These are phyloP conservation scores for Shiraia bambusicola DNA, from an alignment of 2,329 filamentous ascomycete species.

Conservation along the genomic window DNA sequence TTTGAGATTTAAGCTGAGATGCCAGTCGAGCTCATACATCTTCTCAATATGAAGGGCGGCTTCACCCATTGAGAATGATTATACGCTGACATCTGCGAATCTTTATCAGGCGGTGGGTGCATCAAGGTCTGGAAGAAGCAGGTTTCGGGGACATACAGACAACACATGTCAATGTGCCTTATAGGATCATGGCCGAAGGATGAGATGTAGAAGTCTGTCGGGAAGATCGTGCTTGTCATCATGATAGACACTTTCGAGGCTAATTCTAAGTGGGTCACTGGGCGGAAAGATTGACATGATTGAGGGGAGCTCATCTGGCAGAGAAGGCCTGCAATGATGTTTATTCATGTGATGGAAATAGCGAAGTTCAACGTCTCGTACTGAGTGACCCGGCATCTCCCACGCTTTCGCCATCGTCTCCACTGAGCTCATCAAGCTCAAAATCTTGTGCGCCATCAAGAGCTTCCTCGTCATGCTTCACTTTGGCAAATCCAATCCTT, in stretches of 20 bases:
- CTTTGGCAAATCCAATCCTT: constrained; percentile 37
- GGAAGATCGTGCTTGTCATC: constrained; percentile 38
- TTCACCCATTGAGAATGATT: constrained; percentile 51
- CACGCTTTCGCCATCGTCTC: constrained; percentile 27
- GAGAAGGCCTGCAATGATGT: too few relatives aligned
- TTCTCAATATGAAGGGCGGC: constrained; percentile 51
- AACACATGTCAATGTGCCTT: constrained; percentile 42
- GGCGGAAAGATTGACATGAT: too few relatives aligned
- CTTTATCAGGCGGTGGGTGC: constrained; percentile 49
- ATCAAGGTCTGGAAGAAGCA: constrained; percentile 50
- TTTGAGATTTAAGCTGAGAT: constrained; percentile 53
- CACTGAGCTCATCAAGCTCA: constrained; percentile 39
- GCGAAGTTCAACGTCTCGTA: constrained; percentile 15
- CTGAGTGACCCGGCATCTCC: constrained; percentile 26
- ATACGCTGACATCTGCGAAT: constrained; percentile 50
- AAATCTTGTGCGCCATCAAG: constrained; percentile 36
- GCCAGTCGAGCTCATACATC: constrained; percentile 54
- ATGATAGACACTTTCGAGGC: constrained; percentile 39
- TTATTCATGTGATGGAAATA: too few relatives aligned
- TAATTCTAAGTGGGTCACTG: too few relatives aligned
- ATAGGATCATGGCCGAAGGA: constrained; percentile 37
- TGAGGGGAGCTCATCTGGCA: too few relatives aligned
- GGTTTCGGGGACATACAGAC: constrained; percentile 49
- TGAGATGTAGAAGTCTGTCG: constrained; percentile 34
- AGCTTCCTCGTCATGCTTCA: constrained; percentile 51